These are phyloP conservation scores for Aspergillus nidulans DNA, from an alignment of 495 filamentous ascomycete genomes.

Conservation along the genomic window DNA sequence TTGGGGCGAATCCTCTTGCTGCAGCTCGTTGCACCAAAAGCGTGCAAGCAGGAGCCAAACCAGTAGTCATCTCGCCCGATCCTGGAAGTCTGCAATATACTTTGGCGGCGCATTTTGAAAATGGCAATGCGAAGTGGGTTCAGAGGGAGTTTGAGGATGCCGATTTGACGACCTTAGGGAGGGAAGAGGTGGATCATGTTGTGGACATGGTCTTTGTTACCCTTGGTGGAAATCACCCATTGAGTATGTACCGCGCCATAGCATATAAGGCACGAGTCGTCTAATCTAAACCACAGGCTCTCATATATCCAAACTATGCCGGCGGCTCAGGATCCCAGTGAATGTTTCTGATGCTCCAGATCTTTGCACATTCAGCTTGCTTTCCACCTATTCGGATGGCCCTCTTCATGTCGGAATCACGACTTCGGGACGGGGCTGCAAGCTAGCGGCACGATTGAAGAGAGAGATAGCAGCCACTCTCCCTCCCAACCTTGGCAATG, in stretches of 20 bases:
- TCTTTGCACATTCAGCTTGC: slow-evolving; percentile 86
- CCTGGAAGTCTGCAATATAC: slow-evolving; percentile 63
- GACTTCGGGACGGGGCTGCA: slow-evolving; percentile 92
- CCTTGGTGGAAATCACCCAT: slow-evolving; percentile 46
- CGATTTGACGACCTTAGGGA: slow-evolving; percentile 72
- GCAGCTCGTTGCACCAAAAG: slow-evolving; percentile 76
- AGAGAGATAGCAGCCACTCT: slow-evolving; percentile 79
- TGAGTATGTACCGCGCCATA: slow-evolving; percentile 37
- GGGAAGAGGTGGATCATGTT: slow-evolving; percentile 70
- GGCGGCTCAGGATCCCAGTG: slow-evolving; percentile 77
- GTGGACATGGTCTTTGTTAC: slow-evolving; percentile 95
- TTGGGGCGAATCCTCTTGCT: slow-evolving; percentile 84
- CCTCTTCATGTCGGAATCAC: slow-evolving; percentile 94
- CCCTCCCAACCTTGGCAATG: slow-evolving; percentile 74
- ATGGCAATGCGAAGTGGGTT: slow-evolving; percentile 68
- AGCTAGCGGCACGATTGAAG: slow-evolving; percentile 84
- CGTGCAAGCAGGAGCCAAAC: slow-evolving; percentile 78
- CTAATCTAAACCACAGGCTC: slow-evolving; percentile 38
- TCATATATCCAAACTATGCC: slow-evolving; percentile 72
- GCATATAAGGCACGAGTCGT: not conserved
- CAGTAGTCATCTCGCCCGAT: slow-evolving; percentile 75
- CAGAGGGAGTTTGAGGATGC: slow-evolving; percentile 62
- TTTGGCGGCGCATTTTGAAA: slow-evolving; percentile 66
- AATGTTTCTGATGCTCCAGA: slow-evolving; percentile 86
- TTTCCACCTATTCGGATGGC: slow-evolving; percentile 83